Base-by-base conservation (phyloP, 2,329 filamentous ascomycete species). In the Aureobasidium sp. region DNA sequence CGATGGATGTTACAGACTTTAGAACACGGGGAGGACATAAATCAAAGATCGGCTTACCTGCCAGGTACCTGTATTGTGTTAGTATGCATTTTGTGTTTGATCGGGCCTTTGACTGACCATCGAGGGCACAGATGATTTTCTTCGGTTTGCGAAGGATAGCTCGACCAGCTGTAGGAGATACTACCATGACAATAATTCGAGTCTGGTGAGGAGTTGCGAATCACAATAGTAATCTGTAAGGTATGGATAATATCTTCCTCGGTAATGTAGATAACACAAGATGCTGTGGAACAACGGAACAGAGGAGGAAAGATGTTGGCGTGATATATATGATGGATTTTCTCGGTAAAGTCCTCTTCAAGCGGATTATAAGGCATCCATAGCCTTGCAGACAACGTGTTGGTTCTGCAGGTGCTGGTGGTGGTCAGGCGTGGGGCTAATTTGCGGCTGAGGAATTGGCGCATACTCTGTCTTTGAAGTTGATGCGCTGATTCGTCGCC, bases 11-110 rank as follows among this genome's bases (percentile, higher is more conserved):
- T 10, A 34, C 32, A 34, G 21, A 34, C 9, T 34, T 34, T 10
- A 34, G 32, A 11, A 34, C 32, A 10, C 32, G 32, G 32, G 9
- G 32, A 34, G 32, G 32, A 11, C 9, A 45, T 13, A 16, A 9
- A 7, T 15, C 21, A 6, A n/a, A 36, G 6, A 27, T 29, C 15
- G 3, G 15, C 25, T 10, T n/a, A 62, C 60, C 60, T 69, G 68
- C 72, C 72, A 73, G 9, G 72, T 73, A n/a, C 70, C 68, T 67
- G 44, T 16, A 34, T 21, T 13, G 4, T 32, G 39, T 58, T 13
- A 58, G 54, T 21, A 8, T 5, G 32, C 16, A 27, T 37, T 25
- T 25, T 3, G 21, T 10, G 16, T 3, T 11, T 21, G 39, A 58
- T 36, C 32, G 21, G 21, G 2, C 11, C 15, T 13, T 13, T 10